A percentile compares a stretch with the other conserved stretches of the same genome.
These are phyloP conservation scores for Cucurbita moschata DNA, from an alignment of 306 rosid genomes.

Conservation along the genomic window DNA sequence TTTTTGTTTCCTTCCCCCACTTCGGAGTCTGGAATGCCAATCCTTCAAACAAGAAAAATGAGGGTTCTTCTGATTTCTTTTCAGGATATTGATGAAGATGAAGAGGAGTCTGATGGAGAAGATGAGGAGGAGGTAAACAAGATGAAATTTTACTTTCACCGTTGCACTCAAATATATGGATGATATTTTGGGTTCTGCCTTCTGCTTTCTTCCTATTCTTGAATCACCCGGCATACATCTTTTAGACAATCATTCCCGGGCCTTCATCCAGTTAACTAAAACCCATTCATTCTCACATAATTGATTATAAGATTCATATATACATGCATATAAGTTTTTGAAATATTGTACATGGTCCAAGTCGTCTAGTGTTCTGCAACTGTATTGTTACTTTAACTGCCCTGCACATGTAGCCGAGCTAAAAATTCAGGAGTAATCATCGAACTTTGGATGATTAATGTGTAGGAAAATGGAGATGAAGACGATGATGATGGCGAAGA, in stretches of 20 bases:
- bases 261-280: background rate
- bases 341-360: background rate
- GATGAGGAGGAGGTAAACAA: slow-evolving; percentile 30
- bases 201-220: background rate
- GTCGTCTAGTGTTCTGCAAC: background rate
- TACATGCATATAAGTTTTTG: too few species aligned
- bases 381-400: background rate
- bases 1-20: background rate
- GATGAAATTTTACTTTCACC: background rate
- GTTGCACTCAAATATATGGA: background rate
- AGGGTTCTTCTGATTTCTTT: background rate
- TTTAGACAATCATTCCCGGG: background rate
- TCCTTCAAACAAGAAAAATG: background rate
- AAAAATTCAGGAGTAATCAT: background rate
- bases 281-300: too few species aligned
- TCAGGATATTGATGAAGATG: slow-evolving; percentile 57
- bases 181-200: background rate
- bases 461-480: slow-evolving; percentile 20
- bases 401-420: background rate
- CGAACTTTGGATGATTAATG: background rate
- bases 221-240: background rate
- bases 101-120: slow-evolving; percentile 40
- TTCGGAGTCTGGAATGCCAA: background rate
- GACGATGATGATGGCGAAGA: slow-evolving; percentile 8
- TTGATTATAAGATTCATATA: too few species aligned